Evolutionary conservation across 2,329 filamentous ascomycete genomes (phyloP), one percentile per base, ranked within the genome.

Genomic region (Penicillium hordei): DNA sequence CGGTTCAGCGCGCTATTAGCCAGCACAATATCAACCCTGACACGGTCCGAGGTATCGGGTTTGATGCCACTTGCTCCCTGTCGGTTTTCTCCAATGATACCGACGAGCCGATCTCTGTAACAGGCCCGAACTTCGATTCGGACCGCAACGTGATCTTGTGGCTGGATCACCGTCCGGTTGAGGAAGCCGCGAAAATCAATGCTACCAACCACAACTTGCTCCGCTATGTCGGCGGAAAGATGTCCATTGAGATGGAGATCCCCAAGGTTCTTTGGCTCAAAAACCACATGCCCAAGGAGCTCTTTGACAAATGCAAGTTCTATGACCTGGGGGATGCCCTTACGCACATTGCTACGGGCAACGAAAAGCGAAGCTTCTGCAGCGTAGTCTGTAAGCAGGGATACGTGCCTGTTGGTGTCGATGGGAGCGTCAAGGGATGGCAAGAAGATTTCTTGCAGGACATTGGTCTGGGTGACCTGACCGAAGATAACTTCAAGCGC

Each of bases 231-330:
- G 94, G 94, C 66, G 94, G 94, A 62, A 93, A 89, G 74, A 99
- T 99, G 94, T 96, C 91, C 73, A 93, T 97, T 64, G 94, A 99
- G 81, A 99, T 99, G 94, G 94, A 99, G 76, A 95, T 99, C 55
- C 94, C 94, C 63, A 99, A 99, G 79, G 91, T 97, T 1, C 82
- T 97, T 57, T 99, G 94, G 94, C 83, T 99, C 72, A 97, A 97
- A 83, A 96, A 96, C 77, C 86, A 97, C 78, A 97, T 99, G 94
- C 89, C 94, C 2, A 83, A 89, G 55, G 90, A 96, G 68, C 81
- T 94, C 17, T 99, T 97, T 69, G 87, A 88, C 55, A 87, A 89
- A 61, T 97, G 93, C 86, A 97, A 96, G 76, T 99, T 99, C 73
- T 99, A 96, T 75, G 94, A 99, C 71, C 78, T 99, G 69, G 88